A percentile compares a stretch with the other conserved stretches of the same genome.
Evolutionary conservation across 495 filamentous ascomycete genomes (phyloP).

Genomic region (Talaromyces borbonicus): DNA sequence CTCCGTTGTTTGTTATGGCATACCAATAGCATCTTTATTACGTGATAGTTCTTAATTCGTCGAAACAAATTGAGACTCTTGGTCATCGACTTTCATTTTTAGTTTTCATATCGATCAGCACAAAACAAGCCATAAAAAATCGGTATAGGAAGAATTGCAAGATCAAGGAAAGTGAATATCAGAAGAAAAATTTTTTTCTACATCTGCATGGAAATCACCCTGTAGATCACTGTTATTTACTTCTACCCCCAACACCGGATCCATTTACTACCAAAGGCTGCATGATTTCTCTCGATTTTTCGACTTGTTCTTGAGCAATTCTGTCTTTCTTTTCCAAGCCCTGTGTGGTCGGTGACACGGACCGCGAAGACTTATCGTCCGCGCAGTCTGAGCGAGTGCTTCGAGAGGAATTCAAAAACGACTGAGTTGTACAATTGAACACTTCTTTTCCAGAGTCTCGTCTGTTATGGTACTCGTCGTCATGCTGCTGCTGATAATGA

Average conservation of each 20-base stretch:
- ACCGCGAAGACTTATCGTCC: background rate
- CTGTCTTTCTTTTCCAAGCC: background rate
- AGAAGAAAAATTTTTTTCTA: background rate
- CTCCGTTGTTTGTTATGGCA: background rate
- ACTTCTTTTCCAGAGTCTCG: background rate
- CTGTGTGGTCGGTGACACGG: background rate
- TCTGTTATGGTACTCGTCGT: no score
- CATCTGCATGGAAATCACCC: no score
- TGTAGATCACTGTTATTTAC: no score
- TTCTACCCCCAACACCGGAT: conserved; percentile 15
- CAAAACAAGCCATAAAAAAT: no score
- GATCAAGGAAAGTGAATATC: background rate
- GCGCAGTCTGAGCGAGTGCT: background rate
- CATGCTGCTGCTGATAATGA: no score
- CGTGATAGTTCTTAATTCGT: no score
- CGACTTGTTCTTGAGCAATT: background rate
- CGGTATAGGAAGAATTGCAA: no score
- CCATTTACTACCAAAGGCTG: conserved; percentile 33
- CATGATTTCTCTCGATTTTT: background rate
- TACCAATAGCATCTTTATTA: background rate
- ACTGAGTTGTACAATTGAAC: background rate
- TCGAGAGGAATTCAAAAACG: background rate
- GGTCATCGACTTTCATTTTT: background rate
- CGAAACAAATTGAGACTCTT: no score
- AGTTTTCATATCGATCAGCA: no score